A percentile compares a stretch with the other conserved stretches of the same genome.
phyloP scores from a whole-genome alignment of 192 early-diverging fungal genomes.

The Powellomyces hirtus region DNA sequence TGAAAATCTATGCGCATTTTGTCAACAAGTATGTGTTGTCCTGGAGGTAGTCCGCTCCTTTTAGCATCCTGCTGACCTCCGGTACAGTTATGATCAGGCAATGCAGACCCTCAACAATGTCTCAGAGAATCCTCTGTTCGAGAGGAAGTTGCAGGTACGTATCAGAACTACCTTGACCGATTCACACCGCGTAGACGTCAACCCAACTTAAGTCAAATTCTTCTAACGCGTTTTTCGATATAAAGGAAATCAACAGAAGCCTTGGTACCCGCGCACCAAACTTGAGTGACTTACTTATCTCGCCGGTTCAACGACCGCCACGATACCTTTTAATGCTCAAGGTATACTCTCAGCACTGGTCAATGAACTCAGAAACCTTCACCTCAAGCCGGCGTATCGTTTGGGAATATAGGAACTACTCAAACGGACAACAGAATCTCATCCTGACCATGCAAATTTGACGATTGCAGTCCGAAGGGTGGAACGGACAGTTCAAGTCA shows the following conservation, averaged over 20 bases:
- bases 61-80: no score
- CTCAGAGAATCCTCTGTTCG: constrained; percentile 4
- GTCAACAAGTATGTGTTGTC: constrained; percentile 18
- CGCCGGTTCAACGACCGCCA: constrained; percentile 19
- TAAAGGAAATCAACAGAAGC: background rate
- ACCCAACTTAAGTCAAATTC: background rate
- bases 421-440: constrained; percentile 1
- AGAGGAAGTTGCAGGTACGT: constrained; percentile 5
- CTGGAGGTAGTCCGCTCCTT: no score
- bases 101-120: constrained; percentile 13
- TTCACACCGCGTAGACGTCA: background rate
- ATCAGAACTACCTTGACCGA: background rate
- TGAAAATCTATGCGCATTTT: constrained; percentile 26
- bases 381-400: background rate
- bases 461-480: constrained; percentile 1
- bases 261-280: constrained; percentile 6
- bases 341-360: background rate
- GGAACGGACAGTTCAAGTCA: constrained; percentile 16
- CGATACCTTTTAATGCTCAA: constrained; percentile 28
- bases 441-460: constrained; percentile 17
- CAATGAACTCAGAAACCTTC: background rate
- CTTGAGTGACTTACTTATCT: constrained; percentile 21
- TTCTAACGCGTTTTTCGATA: no score
- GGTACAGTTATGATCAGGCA: constrained; percentile 23
- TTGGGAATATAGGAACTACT: constrained; percentile 2